Percentiles rank a stretch among this genome's conserved stretches.
phyloP scores from a whole-genome alignment of 1,139 yeast species.

The Yamadazyma oceani region DNA sequence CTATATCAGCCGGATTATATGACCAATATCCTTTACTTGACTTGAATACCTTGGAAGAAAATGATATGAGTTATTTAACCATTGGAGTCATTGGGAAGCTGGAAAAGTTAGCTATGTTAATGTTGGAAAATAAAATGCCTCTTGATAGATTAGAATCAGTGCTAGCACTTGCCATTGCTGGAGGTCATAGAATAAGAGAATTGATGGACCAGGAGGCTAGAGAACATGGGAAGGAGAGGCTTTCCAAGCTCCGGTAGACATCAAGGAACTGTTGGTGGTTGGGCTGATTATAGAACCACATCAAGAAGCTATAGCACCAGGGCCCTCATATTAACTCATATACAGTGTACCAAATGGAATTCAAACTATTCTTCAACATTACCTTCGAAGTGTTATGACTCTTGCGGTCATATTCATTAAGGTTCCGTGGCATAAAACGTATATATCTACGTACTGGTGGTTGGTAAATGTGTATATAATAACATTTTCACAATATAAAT shows the following conservation, averaged over 20 bases:
- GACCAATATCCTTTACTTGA: constrained; percentile 79
- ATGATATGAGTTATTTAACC: constrained; percentile 77
- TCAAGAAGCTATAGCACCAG: too few species aligned
- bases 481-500: too few species aligned
- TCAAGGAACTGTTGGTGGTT: too few species aligned
- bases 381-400: too few species aligned
- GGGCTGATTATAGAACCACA: too few species aligned
- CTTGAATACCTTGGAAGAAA: constrained; percentile 78
- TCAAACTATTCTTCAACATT: too few species aligned
- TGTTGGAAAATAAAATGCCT: constrained; percentile 81
- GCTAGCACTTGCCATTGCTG: constrained; percentile 86
- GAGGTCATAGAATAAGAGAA: constrained; percentile 77
- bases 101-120: constrained; percentile 74
- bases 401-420: too few species aligned
- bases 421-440: too few species aligned
- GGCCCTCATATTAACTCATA: too few species aligned
- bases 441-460: too few species aligned
- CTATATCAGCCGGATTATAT: constrained; percentile 77
- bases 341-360: too few species aligned
- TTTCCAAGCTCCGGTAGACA: constrained; percentile 22
- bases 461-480: too few species aligned
- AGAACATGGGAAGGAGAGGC: constrained; percentile 57
- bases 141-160: constrained; percentile 76
- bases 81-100: constrained; percentile 82
- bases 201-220: constrained; percentile 86